phyloP scores from a whole-genome alignment of 169 alveolate species.

The Eimeria brunetti region DNA sequence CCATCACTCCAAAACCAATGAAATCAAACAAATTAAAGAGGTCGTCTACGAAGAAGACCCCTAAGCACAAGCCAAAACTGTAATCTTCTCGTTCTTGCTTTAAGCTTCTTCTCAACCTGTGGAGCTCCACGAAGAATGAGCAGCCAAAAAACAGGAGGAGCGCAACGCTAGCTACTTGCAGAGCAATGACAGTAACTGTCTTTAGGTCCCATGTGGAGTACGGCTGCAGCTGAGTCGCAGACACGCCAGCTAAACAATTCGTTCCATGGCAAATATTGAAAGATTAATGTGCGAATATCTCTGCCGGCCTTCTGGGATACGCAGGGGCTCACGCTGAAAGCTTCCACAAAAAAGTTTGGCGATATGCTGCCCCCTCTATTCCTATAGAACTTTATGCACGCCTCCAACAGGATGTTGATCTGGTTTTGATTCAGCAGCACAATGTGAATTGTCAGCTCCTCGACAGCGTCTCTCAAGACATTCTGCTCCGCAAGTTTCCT shows the following conservation, averaged over 20 bases:
- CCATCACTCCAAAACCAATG: conserved; percentile 13
- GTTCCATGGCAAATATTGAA: neutral
- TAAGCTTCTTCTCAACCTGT: conserved; percentile 2
- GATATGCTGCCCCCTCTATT: conserved; percentile 39
- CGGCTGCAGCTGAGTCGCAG: conserved; percentile 49
- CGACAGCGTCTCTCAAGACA: conserved; percentile 20
- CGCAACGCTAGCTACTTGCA: conserved; percentile 47
- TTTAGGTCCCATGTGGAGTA: conserved; percentile 34
- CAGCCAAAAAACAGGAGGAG: conserved; percentile 40
- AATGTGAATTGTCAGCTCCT: conserved; percentile 19
- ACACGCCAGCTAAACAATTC: neutral
- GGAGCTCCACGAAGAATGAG: conserved; percentile 33
- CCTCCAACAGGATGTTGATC: neutral
- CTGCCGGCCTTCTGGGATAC: neutral
- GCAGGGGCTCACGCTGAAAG: conserved; percentile 27
- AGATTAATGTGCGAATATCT: neutral
- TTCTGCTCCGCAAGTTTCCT: conserved; percentile 7
- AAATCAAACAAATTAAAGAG: conserved; percentile 33
- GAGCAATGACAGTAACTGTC: conserved; percentile 22
- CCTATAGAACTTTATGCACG: neutral
- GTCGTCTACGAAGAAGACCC: conserved; percentile 23
- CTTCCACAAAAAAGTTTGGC: neutral
- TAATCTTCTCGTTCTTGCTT: conserved; percentile 35
- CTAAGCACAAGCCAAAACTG: conserved; percentile 30
- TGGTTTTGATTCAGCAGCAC: conserved; percentile 7